Evolutionary conservation across 2,329 filamentous ascomycete genomes (phyloP).

Genomic region (Penicillium sp.): DNA sequence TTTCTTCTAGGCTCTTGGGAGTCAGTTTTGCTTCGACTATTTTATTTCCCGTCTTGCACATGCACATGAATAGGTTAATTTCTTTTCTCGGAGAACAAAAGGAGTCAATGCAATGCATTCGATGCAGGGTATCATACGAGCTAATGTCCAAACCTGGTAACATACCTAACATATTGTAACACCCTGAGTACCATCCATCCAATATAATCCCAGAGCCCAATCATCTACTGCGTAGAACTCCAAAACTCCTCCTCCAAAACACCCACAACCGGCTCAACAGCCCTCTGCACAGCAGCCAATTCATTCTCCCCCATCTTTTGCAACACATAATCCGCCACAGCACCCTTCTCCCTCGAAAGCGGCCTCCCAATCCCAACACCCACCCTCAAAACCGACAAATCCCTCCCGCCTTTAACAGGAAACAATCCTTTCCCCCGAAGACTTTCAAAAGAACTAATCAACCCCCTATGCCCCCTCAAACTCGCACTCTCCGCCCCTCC

Average conservation of each 20-base stretch:
- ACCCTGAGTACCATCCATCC: not conserved
- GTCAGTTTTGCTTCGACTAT: not conserved
- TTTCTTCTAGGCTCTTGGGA: constrained; percentile 1
- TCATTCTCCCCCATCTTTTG: constrained; percentile 57
- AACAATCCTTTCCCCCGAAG: constrained; percentile 45
- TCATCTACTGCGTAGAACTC: too few species aligned
- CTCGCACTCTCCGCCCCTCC: constrained; percentile 54
- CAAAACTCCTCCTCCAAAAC: constrained; percentile 50
- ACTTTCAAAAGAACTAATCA: constrained; percentile 59
- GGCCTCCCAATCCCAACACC: constrained; percentile 87
- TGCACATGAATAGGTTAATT: constrained; percentile 11
- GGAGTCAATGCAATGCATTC: not conserved
- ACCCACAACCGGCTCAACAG: constrained; percentile 47
- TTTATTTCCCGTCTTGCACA: constrained; percentile 7
- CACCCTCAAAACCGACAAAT: constrained; percentile 53
- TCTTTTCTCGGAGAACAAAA: not conserved
- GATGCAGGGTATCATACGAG: constrained; percentile 19
- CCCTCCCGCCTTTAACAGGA: constrained; percentile 24
- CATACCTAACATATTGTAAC: not conserved
- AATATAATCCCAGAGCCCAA: not conserved
- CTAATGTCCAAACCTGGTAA: not conserved
- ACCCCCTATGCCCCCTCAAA: constrained; percentile 66
- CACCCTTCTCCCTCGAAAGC: constrained; percentile 57
- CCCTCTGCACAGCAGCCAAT: constrained; percentile 47
- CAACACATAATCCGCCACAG: constrained; percentile 74